Evolutionary conservation across 306 rosid genomes (phyloP).

Genomic region (Sindora glabra): DNA sequence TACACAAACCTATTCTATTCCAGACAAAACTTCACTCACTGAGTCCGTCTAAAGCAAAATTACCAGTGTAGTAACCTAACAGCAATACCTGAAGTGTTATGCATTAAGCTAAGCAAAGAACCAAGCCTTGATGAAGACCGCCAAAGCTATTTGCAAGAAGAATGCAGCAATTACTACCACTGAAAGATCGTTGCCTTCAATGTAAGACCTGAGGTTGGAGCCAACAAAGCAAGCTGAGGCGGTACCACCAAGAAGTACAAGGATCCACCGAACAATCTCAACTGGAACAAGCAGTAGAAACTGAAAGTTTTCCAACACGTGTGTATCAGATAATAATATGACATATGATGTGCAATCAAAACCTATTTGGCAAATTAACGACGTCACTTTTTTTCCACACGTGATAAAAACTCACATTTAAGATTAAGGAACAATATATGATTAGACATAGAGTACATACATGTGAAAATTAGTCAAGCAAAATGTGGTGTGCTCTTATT

Average conservation of each 20-base stretch:
- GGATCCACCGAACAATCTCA: slow-evolving; percentile 77
- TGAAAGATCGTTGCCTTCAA: slow-evolving; percentile 51
- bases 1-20: slow-evolving; percentile 13
- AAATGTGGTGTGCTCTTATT: too few relatives aligned
- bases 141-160: slow-evolving; percentile 76
- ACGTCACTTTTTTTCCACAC: neutral
- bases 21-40: slow-evolving; percentile 11
- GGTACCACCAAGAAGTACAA: slow-evolving; percentile 53
- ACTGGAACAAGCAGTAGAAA: slow-evolving; percentile 78
- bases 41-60: neutral
- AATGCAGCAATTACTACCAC: slow-evolving; percentile 60
- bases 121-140: slow-evolving; percentile 91
- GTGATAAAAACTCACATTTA: neutral
- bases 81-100: neutral
- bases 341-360: neutral
- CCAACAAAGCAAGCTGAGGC: slow-evolving; percentile 88
- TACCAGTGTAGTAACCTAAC: slow-evolving; percentile 1
- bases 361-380: neutral
- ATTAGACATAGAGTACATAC: neutral
- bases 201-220: slow-evolving; percentile 56
- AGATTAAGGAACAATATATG: neutral
- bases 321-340: slow-evolving; percentile 13
- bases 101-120: slow-evolving; percentile 67
- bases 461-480: slow-evolving; percentile 10
- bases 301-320: slow-evolving; percentile 43